These are phyloP conservation scores for Delitschia confertaspora DNA, from an alignment of 495 filamentous ascomycete genomes.

Conservation along the genomic window DNA sequence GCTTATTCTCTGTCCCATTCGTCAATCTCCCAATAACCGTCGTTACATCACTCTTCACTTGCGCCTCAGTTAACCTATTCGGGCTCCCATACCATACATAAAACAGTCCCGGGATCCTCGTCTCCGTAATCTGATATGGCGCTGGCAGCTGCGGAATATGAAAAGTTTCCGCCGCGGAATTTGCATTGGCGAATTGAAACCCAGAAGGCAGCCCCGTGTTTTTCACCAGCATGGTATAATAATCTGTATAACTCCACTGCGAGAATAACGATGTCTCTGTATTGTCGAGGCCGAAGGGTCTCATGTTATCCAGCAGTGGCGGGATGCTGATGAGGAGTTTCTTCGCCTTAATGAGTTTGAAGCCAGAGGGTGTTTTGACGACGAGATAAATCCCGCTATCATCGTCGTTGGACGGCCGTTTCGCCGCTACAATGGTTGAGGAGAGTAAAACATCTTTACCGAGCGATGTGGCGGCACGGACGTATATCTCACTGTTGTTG, in stretches of 20 bases:
- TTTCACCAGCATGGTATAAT: conserved; percentile 40
- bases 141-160: conserved; percentile 29
- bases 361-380: conserved; percentile 34
- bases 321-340: conserved; percentile 43
- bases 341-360: conserved; percentile 36
- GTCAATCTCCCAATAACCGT: conserved; percentile 9
- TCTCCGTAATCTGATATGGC: conserved; percentile 12
- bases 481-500: conserved; percentile 40
- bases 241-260: conserved; percentile 36
- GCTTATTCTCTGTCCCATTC: background rate
- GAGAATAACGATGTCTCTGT: conserved; percentile 37
- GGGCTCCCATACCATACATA: conserved; percentile 14
- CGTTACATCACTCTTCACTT: conserved; percentile 22
- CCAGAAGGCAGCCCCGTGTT: conserved; percentile 37
- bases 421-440: conserved; percentile 26
- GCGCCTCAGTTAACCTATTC: conserved; percentile 11
- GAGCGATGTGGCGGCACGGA: no score
- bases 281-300: conserved; percentile 32
- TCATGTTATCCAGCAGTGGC: conserved; percentile 34
- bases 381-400: conserved; percentile 26
- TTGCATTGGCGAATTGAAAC: conserved; percentile 30
- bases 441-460: conserved; percentile 28
- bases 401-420: conserved; percentile 28
- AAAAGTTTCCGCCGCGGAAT: conserved; percentile 25
- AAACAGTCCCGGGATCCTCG: conserved; percentile 12